Evolutionary conservation across 2,329 filamentous ascomycete genomes (phyloP).

Genomic region (Teratosphaeriaceae sp.): DNA sequence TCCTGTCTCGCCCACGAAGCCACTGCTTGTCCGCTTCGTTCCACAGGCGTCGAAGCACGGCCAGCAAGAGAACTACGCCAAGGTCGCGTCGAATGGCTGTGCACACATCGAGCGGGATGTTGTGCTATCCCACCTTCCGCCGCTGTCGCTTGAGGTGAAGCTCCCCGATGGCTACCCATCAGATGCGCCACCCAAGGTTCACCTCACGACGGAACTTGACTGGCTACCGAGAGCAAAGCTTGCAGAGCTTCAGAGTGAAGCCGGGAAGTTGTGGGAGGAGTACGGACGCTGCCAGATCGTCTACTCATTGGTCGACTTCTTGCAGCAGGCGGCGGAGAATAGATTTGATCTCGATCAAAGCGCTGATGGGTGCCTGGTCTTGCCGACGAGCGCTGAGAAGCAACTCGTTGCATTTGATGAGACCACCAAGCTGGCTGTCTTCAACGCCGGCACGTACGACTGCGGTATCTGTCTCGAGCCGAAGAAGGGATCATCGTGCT

Average conservation of each 20-base stretch:
- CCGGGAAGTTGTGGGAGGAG: constrained; percentile 52
- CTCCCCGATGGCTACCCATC: constrained; percentile 53
- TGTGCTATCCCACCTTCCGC: constrained; percentile 50
- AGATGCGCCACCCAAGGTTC: constrained; percentile 43
- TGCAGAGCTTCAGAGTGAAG: constrained; percentile 41
- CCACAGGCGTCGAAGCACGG: constrained; percentile 23
- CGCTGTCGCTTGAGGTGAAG: constrained; percentile 46
- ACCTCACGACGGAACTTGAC: constrained; percentile 41
- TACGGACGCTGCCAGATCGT: constrained; percentile 51
- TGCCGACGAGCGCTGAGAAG: constrained; percentile 52
- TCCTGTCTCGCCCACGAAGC: constrained; percentile 47
- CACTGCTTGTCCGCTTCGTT: constrained; percentile 36
- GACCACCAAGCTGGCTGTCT: constrained; percentile 64
- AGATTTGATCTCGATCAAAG: constrained; percentile 45
- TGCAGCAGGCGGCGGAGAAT: constrained; percentile 52
- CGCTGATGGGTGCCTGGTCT: constrained; percentile 36
- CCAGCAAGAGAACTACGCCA: background rate
- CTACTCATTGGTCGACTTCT: constrained; percentile 53
- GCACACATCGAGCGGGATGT: constrained; percentile 32
- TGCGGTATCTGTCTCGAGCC: constrained; percentile 88
- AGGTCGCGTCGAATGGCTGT: constrained; percentile 3
- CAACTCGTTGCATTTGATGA: constrained; percentile 72
- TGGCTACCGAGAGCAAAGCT: constrained; percentile 48
- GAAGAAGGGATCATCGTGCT: constrained; percentile 77
- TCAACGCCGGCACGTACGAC: constrained; percentile 77